Base-by-base conservation (phyloP, 768 basidiomycete genomes). In the Leucosporidium yakuticum region DNA sequence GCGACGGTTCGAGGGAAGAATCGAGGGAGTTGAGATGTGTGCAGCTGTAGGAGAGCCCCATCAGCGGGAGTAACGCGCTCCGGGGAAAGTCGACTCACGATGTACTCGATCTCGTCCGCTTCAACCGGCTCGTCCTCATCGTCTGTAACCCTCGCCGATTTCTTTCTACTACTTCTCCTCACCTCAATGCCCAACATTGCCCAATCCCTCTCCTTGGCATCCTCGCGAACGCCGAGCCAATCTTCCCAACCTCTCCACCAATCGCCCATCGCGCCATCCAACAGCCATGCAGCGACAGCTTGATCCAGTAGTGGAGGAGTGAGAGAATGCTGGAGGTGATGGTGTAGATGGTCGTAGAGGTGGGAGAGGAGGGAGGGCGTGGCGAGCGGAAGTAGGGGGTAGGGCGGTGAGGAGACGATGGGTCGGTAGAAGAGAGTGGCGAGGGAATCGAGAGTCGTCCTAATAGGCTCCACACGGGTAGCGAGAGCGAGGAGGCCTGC, bases 241-340 rank as follows among this genome's bases (percentile, higher is more conserved):
- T 36, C 57, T 14, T 58, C 57, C 57, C 57, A 58, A 4, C 36
- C 12, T 7, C 23, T n/a, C 57, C 57, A 58, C 57, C 57, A 58
- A 14, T 36, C 57, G 12, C 39, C 12, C 2, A 58, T 14, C 1
- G 57, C 57, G 15, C 32, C 57, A 15, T 58, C 31, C 4, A 58
- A 32, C 4, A 58, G 34, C 57, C 57, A 58, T 21, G 57, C 57
- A 5, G 32, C 36, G 14, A 58, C 57, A 21, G 57, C 57, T 15
- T 58, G 57, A 14, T 23, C 32, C 11, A 58, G 4, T 0, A 58
- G 36, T 4, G 57, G 57, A 12, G 57, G 57, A 34, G 36, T 58
- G 23, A 58, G 57, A 14, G 57, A 58, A 20, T 58, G 21, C 23
- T 34, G 34, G 57, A 58, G 57, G 9, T 39, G 57, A 21, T 58